Percentiles rank a stretch among this genome's conserved stretches.
phyloP scores from a whole-genome alignment of 257 asterid species.

The Striga asiatica region DNA sequence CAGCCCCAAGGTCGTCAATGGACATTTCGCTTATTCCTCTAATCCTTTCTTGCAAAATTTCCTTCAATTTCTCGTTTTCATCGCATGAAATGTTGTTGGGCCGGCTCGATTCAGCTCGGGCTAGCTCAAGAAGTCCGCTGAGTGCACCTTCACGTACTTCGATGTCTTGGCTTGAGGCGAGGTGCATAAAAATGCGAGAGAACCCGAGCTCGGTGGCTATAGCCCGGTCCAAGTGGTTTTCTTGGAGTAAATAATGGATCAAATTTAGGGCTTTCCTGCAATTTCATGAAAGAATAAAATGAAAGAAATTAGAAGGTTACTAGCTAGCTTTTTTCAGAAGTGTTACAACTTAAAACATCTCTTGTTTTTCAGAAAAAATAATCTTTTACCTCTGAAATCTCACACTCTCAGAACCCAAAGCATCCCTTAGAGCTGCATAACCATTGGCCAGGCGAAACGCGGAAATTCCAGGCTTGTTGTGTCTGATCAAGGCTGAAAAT shows the following conservation, averaged over 20 bases:
- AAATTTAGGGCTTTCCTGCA: conserved; percentile 86
- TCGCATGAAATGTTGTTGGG: conserved; percentile 17
- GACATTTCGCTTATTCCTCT: conserved; percentile 51
- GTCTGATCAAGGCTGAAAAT: conserved; percentile 67
- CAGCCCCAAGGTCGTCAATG: conserved; percentile 66
- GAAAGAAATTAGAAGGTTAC: neutral
- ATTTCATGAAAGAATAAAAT: neutral
- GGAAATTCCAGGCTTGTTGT: conserved; percentile 61
- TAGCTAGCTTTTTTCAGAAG: neutral
- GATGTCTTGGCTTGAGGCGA: conserved; percentile 61
- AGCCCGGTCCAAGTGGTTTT: conserved; percentile 45
- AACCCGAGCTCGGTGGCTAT: conserved; percentile 54
- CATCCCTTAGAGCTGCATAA: conserved; percentile 57
- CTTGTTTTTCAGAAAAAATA: too few species aligned
- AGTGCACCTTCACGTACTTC: conserved; percentile 85
- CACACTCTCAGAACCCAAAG: conserved; percentile 53
- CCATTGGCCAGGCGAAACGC: conserved; percentile 87
- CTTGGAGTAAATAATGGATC: conserved; percentile 49
- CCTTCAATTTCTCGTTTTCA: conserved; percentile 55
- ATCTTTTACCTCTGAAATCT: conserved; percentile 85
- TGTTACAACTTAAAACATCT: too few species aligned
- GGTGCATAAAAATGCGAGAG: conserved; percentile 57
- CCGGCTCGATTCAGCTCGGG: conserved; percentile 26
- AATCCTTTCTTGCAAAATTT: conserved; percentile 52
- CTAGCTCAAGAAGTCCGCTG: conserved; percentile 55